Conservation (phyloP, 2,329 filamentous ascomycete species). For the Didymella pinodella region DNA sequence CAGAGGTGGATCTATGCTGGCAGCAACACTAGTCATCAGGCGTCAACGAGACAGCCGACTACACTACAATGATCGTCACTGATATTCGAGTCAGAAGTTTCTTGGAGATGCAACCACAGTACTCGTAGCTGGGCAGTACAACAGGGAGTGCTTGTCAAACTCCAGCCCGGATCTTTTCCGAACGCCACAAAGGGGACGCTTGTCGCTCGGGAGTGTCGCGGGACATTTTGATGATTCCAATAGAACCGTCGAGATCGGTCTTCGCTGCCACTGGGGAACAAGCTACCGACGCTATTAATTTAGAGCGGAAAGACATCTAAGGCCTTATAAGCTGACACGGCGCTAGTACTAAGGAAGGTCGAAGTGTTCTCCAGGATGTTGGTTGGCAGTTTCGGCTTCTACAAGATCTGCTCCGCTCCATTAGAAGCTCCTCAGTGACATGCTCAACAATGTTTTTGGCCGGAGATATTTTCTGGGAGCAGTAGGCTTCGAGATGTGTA, state of each 20-base stretch:
- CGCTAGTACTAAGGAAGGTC: neutral
- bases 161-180: neutral
- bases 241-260: neutral
- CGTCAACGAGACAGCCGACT: neutral
- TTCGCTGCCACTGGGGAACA: neutral
- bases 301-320: neutral
- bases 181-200: conserved; percentile 7
- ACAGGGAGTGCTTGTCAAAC: neutral
- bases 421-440: neutral
- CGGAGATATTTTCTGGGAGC: neutral
- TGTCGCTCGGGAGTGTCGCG: conserved; percentile 12
- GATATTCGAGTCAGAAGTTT: neutral
- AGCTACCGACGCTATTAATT: neutral
- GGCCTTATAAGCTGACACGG: neutral
- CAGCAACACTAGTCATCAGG: neutral
- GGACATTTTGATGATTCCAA: neutral
- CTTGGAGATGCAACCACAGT: no score
- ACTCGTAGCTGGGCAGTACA: neutral
- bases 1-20: neutral
- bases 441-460: neutral
- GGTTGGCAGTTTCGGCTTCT: neutral
- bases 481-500: neutral
- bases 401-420: conserved; percentile 9
- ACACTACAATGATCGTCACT: neutral
- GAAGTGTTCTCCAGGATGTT: neutral